These are phyloP conservation scores for Colletotrichum sp. DNA, from an alignment of 2,329 filamentous ascomycete species.

Conservation along the genomic window DNA sequence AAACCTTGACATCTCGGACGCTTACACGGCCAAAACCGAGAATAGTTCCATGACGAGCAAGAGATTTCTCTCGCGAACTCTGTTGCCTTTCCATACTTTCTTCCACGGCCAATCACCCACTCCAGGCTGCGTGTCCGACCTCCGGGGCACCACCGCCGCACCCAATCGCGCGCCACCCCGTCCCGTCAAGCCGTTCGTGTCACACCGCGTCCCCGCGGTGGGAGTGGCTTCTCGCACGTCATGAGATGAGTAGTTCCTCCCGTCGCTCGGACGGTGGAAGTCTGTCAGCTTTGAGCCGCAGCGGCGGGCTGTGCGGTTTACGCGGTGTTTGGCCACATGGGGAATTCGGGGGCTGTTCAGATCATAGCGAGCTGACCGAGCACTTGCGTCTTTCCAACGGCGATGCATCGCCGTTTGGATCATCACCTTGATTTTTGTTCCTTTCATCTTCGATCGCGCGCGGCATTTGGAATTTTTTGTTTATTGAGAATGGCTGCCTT, in stretches of 20 bases:
- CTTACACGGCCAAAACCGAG: not conserved
- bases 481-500: not conserved
- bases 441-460: not conserved
- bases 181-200: not conserved
- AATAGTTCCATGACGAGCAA: not conserved
- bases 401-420: not conserved
- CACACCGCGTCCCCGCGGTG: not conserved
- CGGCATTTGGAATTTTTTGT: not conserved
- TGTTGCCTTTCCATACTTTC: not conserved
- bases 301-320: not conserved
- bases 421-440: not conserved
- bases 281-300: not conserved
- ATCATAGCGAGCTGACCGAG: constrained; percentile 1
- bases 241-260: constrained; percentile 13
- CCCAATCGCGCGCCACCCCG: not conserved
- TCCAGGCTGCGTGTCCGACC: not conserved
- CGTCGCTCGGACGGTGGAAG: not conserved
- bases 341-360: not conserved
- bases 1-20: not conserved
- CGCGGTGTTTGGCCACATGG: not conserved
- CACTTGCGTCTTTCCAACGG: not conserved
- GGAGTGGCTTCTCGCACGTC: not conserved
- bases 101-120: not conserved
- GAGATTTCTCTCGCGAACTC: not conserved
- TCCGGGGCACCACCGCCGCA: not conserved